Evolutionary conservation across 371 early-diverging fungal species (phyloP).

Genomic region (Zychaea mexicana): DNA sequence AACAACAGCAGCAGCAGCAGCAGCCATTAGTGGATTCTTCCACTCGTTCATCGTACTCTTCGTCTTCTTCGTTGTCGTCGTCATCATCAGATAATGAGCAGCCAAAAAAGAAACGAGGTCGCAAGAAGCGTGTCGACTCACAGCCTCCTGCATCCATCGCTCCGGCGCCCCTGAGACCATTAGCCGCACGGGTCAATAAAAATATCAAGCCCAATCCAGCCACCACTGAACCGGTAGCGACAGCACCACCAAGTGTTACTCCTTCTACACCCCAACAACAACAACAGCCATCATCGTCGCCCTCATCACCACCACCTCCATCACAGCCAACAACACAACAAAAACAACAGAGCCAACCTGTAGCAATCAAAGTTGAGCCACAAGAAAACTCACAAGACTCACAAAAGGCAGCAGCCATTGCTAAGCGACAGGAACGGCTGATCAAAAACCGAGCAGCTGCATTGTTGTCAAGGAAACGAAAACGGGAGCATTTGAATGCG

Average conservation of each 20-base stretch:
- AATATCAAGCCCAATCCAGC: background rate
- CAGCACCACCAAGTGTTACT: background rate
- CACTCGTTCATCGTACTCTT: slow-evolving; percentile 15
- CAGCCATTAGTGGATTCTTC: background rate
- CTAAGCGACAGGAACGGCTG: slow-evolving; percentile 83
- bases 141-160: slow-evolving; percentile 17
- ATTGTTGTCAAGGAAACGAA: slow-evolving; percentile 84
- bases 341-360: slow-evolving; percentile 20
- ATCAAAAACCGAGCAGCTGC: slow-evolving; percentile 93
- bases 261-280: slow-evolving; percentile 2
- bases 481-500: slow-evolving; percentile 78
- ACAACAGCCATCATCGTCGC: slow-evolving; percentile 9
- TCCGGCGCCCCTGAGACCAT: slow-evolving; percentile 26
- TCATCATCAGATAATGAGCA: slow-evolving; percentile 30
- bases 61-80: slow-evolving; percentile 23
- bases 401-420: slow-evolving; percentile 25
- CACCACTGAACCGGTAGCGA: background rate
- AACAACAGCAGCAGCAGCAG: no score
- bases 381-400: slow-evolving; percentile 18
- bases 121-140: slow-evolving; percentile 43
- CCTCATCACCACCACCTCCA: slow-evolving; percentile 8
- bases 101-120: slow-evolving; percentile 45
- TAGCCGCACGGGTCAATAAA: slow-evolving; percentile 2
- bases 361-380: slow-evolving; percentile 14
- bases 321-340: slow-evolving; percentile 2